Conservation (phyloP, 495 filamentous ascomycete species). For the Neurospora sp. region DNA sequence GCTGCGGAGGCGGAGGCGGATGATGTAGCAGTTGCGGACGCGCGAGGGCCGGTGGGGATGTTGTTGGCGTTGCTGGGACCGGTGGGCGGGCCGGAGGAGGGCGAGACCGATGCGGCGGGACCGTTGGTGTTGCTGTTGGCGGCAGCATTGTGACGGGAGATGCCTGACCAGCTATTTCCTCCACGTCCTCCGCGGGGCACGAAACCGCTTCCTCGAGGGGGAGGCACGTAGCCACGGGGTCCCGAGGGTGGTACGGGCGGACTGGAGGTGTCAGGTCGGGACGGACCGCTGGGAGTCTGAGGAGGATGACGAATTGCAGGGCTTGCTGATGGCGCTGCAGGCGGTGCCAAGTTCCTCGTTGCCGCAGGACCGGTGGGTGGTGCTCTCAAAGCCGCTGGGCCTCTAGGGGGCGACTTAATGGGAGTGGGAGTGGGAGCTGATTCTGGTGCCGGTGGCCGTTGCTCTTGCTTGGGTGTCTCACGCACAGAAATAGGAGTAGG, state of each 20-base stretch:
- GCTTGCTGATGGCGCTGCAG: slow-evolving; percentile 20
- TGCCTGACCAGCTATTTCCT: slow-evolving; percentile 19
- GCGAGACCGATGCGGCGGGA: neutral
- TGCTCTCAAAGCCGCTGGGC: slow-evolving; percentile 35
- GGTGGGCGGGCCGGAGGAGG: slow-evolving; percentile 29
- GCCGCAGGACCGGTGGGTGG: slow-evolving; percentile 37
- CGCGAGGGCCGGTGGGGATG: neutral
- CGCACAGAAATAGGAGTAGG: slow-evolving; percentile 12
- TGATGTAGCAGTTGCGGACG: slow-evolving; percentile 7
- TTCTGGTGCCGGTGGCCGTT: slow-evolving; percentile 2
- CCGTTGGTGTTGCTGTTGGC: neutral
- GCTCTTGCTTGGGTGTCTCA: slow-evolving; percentile 19
- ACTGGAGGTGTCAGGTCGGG: slow-evolving; percentile 26
- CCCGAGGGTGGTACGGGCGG: slow-evolving; percentile 33
- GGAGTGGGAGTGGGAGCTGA: slow-evolving; percentile 17
- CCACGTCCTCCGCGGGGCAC: slow-evolving; percentile 30
- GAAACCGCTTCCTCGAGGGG: slow-evolving; percentile 25
- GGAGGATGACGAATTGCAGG: slow-evolving; percentile 22
- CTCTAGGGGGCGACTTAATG: slow-evolving; percentile 33
- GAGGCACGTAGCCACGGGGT: slow-evolving; percentile 35
- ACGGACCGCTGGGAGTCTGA: slow-evolving; percentile 17
- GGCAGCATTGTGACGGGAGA: slow-evolving; percentile 20
- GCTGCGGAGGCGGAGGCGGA: slow-evolving; percentile 16
- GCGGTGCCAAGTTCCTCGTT: slow-evolving; percentile 25
- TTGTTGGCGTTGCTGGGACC: slow-evolving; percentile 22